phyloP scores from a whole-genome alignment of 208 protist species.

The Ichthyophonus hoferi region DNA sequence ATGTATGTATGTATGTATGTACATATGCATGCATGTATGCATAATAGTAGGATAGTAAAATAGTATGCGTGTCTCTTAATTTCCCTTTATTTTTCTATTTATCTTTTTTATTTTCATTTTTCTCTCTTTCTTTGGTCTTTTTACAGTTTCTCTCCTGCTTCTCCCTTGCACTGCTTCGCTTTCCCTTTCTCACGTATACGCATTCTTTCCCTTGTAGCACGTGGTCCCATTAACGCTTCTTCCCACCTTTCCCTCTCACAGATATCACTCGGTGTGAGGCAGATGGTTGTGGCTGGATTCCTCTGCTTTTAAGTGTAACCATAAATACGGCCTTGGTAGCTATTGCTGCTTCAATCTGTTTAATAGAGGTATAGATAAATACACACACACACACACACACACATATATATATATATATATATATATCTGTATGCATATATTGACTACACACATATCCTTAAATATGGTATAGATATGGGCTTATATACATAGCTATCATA shows the following conservation, averaged over 20 bases:
- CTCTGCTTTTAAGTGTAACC: neutral
- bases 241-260: neutral
- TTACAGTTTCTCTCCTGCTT: neutral
- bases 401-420: too few species aligned
- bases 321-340: neutral
- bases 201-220: neutral
- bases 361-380: too few species aligned
- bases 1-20: slow-evolving; percentile 14
- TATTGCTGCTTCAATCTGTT: too few species aligned
- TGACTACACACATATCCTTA: too few species aligned
- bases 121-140: neutral
- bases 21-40: neutral
- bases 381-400: too few species aligned
- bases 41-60: too few species aligned
- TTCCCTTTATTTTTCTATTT: neutral
- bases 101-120: neutral
- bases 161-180: neutral
- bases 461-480: too few species aligned
- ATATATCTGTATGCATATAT: too few species aligned
- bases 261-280: neutral
- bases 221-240: neutral
- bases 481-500: too few species aligned
- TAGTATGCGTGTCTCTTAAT: too few species aligned
- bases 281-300: neutral
- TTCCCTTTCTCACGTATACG: neutral